Base-by-base conservation (phyloP, 352 stramenopile species). In the Globisporangium acanthophoron region DNA sequence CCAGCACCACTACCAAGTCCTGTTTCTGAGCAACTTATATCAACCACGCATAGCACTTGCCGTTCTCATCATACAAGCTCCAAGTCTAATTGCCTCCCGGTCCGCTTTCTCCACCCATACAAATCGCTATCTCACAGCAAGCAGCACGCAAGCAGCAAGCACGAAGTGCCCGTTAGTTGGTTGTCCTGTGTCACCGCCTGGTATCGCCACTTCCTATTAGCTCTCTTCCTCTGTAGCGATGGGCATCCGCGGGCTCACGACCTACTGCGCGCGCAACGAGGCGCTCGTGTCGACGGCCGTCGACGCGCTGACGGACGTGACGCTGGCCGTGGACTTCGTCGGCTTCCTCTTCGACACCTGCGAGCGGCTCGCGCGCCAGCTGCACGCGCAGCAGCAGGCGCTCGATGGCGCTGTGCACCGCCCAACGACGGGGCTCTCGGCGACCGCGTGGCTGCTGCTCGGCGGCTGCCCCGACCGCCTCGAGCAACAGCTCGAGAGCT, bases 311-410 rank as follows among this genome's bases (percentile, higher is more conserved):
- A 60, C 58, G 20, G 79, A 89, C 54, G 73, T 87, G 51, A 92
- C 85, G 35, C 73, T 94, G 5, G 85, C 81, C 16, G 81, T 94
- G 45, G 85, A 94, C 61, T 88, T 90, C 55, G 78, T 87, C 21
- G 84, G 82, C 20, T 92, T 92, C 59, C 72, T 92, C 33, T 90
- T 85, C 57, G 69, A 79, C 53, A 52, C 87, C 18, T 94, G 83
- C 56, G 72, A 92, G 20, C 62, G 78, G 37, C 49, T 92, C 21
- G 80, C 62, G 52, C 41, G 62, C 6, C 63, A 89, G 8, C 54
- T 74, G 54, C 63, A 72, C 49, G 29, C 13, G 12, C 12, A 64
- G 18, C 51, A 58, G 13, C 15, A 39, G 8, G 15, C 27, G n/a
- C 33, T 3, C 27, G 24, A 44, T 15, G 27, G 8, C 27, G 40